Base-by-base conservation (phyloP, 1,139 yeast species). In the Taphrina populina region DNA sequence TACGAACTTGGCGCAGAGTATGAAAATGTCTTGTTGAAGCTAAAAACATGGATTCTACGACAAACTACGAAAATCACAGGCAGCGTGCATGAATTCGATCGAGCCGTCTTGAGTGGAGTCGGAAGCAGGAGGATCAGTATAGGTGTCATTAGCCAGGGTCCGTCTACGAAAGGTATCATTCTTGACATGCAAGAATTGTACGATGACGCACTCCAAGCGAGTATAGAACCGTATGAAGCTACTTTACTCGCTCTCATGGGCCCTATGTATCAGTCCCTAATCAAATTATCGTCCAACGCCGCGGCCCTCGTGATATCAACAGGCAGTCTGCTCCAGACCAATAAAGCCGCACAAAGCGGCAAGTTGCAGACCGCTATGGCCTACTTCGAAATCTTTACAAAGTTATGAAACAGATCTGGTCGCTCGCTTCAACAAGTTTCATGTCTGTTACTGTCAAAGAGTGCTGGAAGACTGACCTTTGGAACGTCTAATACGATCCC, bases 111-210 rank as follows among this genome's bases (percentile, higher is more conserved):
- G 11, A 17, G 34, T 10, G 17, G 23, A n/a, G 17, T 24, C 5
- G 23, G 34, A 5, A 24, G 4, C 11, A 24, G 37, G 19, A 29
- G 30, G 26, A 29, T 30, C 27, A 43, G 47, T 21, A 21, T 43
- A 3, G 54, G 54, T n/a, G 34, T 37, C n/a, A 32, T 49, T 40
- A 49, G 43, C 7, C 54, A 49, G 30, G 54, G 54, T 5, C 54
- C 54, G 15, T 37, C 54, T 6, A 49, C 46, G 20, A 40, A 41
- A 10, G 54, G 54, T 8, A 29, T 49, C 17, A 32, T 49, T 11
- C 15, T 49, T n/a, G 54, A 49, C 17, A n/a, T 43, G 8, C 47
- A 30, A n/a, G 37, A 43, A 13, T 23, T 29, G 10, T 26, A 30
- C n/a, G 47, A 43, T 7, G 32, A 43, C 23, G 47, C 20, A 26